Percentiles rank a stretch among this genome's conserved stretches.
These are phyloP conservation scores for Rhododendron simsii DNA, from an alignment of 148 eudicot species.

Conservation along the genomic window DNA sequence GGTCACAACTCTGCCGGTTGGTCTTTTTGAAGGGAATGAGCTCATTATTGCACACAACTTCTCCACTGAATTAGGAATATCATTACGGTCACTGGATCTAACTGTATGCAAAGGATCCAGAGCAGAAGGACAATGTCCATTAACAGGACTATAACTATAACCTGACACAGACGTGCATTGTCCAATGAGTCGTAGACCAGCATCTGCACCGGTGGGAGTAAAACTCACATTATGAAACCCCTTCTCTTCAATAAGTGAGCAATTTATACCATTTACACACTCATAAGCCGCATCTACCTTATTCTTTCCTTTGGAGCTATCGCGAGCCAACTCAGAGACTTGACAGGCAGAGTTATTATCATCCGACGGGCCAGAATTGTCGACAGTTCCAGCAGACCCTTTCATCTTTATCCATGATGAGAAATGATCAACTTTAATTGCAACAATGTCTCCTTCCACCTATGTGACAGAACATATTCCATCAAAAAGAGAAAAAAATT, in stretches of 20 bases:
- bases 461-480: conserved; percentile 20
- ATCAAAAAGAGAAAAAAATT: not conserved
- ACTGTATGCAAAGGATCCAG: conserved; percentile 21
- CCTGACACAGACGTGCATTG: conserved; percentile 2
- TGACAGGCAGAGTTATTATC: conserved; percentile 22
- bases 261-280: not conserved
- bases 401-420: conserved; percentile 79
- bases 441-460: conserved; percentile 92
- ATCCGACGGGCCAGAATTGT: conserved; percentile 24
- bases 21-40: conserved; percentile 65
- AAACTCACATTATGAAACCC: conserved; percentile 11
- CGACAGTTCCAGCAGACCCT: conserved; percentile 43
- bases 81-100: conserved; percentile 23
- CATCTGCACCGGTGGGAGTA: conserved; percentile 19
- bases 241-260: conserved; percentile 13
- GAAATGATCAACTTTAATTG: conserved; percentile 64
- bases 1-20: conserved; percentile 78
- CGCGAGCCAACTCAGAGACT: conserved; percentile 18
- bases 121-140: conserved; percentile 22
- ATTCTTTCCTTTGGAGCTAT: conserved; percentile 45
- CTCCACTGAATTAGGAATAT: conserved; percentile 33
- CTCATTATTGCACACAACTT: conserved; percentile 44
- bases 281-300: conserved; percentile 25
- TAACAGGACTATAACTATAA: conserved; percentile 15
- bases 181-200: conserved; percentile 19